Conservation (phyloP, 1,139 yeast genomes). For the Hemisphaericaspora xylofermentans region DNA sequence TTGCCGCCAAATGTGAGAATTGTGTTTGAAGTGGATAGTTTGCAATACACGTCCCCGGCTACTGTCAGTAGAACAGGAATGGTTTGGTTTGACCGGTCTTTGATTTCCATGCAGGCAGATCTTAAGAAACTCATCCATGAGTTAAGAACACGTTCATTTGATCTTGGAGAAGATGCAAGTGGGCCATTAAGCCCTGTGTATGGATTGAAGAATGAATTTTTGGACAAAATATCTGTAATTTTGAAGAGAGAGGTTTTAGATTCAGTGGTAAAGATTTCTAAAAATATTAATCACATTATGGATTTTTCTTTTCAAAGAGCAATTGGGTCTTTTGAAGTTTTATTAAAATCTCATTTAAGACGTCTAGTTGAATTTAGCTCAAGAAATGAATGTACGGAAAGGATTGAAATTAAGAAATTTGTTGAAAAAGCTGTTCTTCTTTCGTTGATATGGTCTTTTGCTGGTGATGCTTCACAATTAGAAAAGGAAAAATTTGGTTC, state of each 20-base stretch:
- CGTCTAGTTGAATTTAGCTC: conserved; percentile 15
- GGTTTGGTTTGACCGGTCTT: conserved; percentile 59
- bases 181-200: conserved; percentile 8
- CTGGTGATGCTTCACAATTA: conserved; percentile 53
- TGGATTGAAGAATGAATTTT: conserved; percentile 13
- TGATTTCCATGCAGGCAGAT: conserved; percentile 21
- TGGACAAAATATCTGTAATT: conserved; percentile 7
- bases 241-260: conserved; percentile 7
- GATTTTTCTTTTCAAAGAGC: conserved; percentile 39
- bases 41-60: conserved; percentile 78
- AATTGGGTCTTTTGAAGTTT: conserved; percentile 34
- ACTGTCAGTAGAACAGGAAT: conserved; percentile 93
- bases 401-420: conserved; percentile 25
- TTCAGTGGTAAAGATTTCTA: conserved; percentile 13
- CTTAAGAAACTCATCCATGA: conserved; percentile 26
- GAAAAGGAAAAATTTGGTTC: conserved; percentile 43
- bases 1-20: conserved; percentile 65
- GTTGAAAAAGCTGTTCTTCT: conserved; percentile 39
- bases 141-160: conserved; percentile 14
- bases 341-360: conserved; percentile 27
- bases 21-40: conserved; percentile 72
- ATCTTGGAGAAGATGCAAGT: conserved; percentile 13
- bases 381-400: conserved; percentile 16
- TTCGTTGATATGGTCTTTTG: conserved; percentile 65
- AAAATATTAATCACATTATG: conserved; percentile 53